Evolutionary conservation across 768 basidiomycete genomes (phyloP).

Genomic region (Boletellus emodensis): DNA sequence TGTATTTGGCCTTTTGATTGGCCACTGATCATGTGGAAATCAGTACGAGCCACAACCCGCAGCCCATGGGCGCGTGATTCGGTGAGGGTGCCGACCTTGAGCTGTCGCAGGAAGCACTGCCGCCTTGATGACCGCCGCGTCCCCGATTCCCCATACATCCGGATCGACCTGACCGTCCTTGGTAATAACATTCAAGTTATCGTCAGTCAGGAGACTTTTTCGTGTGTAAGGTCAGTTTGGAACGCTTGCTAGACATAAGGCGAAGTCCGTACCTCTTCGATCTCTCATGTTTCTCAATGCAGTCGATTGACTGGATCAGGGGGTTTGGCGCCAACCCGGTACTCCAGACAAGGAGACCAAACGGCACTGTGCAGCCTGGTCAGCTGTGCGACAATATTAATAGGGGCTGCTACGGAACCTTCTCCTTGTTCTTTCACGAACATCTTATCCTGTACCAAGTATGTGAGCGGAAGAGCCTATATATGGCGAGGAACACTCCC

Average conservation of each 20-base stretch:
- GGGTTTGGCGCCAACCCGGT: conserved; percentile 85
- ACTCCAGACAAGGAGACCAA: conserved; percentile 84
- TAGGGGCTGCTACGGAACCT: conserved; percentile 37
- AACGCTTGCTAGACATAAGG: conserved; percentile 30
- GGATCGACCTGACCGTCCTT: conserved; percentile 50
- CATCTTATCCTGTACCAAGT: conserved; percentile 50
- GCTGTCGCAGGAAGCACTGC: conserved; percentile 76
- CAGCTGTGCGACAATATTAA: conserved; percentile 1
- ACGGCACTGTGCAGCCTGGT: conserved; percentile 50
- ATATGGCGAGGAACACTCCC: conserved; percentile 9
- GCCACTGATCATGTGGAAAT: conserved; percentile 47
- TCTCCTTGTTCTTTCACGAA: conserved; percentile 69
- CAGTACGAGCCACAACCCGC: conserved; percentile 15
- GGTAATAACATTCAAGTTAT: conserved; percentile 59
- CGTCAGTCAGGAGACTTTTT: conserved; percentile 45
- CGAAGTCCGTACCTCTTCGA: conserved; percentile 42
- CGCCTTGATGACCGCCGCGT: conserved; percentile 59
- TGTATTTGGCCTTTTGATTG: conserved; percentile 68
- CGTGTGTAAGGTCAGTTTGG: conserved; percentile 7
- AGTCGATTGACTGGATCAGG: conserved; percentile 56
- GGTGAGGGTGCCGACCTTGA: conserved; percentile 49
- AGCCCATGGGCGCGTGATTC: conserved; percentile 15
- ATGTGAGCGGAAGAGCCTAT: conserved; percentile 8
- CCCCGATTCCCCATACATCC: conserved; percentile 81
- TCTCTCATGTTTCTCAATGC: conserved; percentile 58